phyloP scores from a whole-genome alignment of 305 asterid species.

The Euphrasia arctica region DNA sequence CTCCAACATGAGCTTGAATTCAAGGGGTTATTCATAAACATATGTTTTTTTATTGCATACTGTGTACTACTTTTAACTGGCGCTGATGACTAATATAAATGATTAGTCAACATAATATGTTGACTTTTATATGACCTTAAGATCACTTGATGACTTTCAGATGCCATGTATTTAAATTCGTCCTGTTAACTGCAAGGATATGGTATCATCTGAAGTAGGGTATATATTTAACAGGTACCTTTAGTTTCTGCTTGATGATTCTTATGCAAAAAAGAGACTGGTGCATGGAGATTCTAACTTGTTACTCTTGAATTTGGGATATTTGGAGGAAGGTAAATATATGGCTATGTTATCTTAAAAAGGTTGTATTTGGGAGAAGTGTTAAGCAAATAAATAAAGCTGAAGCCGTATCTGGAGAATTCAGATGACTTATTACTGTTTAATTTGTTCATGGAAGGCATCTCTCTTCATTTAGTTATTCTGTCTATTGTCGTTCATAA shows the following conservation, averaged over 20 bases:
- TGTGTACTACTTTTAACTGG: neutral
- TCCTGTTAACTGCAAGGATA: constrained; percentile 18
- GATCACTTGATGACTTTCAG: constrained; percentile 19
- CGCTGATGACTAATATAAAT: constrained; percentile 7
- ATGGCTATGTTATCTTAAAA: too few species aligned
- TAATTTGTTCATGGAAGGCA: neutral
- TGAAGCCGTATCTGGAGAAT: constrained; percentile 15
- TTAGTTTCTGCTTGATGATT: constrained; percentile 1
- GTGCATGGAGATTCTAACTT: neutral
- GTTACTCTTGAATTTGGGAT: constrained; percentile 9
- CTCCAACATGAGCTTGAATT: too few species aligned
- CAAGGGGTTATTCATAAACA: too few species aligned
- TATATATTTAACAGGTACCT: neutral
- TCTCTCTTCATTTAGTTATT: constrained; percentile 13
- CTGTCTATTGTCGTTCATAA: neutral
- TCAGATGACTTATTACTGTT: constrained; percentile 1
- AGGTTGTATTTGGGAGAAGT: neutral
- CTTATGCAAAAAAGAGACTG: neutral
- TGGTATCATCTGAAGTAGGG: constrained; percentile 20
- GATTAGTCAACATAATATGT: constrained; percentile 21
- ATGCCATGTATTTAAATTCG: constrained; percentile 15
- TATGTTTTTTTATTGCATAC: neutral
- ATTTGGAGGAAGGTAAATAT: neutral
- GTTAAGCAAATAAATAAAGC: constrained; percentile 12
- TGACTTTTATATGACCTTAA: constrained; percentile 21